Percentiles rank a stretch among this genome's conserved stretches.
Conservation (phyloP, 306 rosid species). For the Erythrophleum fordii region DNA sequence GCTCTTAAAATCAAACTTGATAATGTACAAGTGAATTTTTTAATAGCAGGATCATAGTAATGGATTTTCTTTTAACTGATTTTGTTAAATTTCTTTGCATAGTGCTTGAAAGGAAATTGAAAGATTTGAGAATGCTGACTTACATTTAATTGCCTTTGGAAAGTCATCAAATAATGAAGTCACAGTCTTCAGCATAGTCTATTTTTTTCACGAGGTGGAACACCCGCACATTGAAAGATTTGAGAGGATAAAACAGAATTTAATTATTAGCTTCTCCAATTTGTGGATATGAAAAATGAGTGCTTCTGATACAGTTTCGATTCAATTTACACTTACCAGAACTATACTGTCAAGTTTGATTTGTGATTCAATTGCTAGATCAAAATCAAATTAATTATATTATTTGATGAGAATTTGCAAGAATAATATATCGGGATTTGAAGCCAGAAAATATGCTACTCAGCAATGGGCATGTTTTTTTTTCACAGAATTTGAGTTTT, state of each 20-base stretch:
- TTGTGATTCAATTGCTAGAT: conserved; percentile 46
- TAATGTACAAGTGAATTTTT: no score
- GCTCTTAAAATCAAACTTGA: no score
- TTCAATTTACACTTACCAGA: conserved; percentile 57
- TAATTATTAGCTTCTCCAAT: background rate
- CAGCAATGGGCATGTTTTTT: conserved; percentile 72
- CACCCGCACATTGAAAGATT: background rate
- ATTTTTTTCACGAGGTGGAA: conserved; percentile 33
- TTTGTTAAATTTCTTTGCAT: background rate
- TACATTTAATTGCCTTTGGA: conserved; percentile 65
- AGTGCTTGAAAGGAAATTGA: conserved; percentile 15
- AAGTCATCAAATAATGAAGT: conserved; percentile 66
- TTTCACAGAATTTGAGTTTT: conserved; percentile 91
- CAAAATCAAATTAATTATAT: conserved; percentile 23
- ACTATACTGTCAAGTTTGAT: conserved; percentile 75
- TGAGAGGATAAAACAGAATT: background rate
- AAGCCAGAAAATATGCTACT: conserved; percentile 96
- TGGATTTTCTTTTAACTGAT: background rate
- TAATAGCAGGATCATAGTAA: no score
- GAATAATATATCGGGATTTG: conserved; percentile 93
- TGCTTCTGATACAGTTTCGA: conserved; percentile 1
- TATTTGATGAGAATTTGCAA: conserved; percentile 47
- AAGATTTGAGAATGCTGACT: conserved; percentile 37
- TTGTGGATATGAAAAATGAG: background rate
- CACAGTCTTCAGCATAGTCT: conserved; percentile 65